These are phyloP conservation scores for Ganoderma lucidum DNA, from an alignment of 1,284 basidiomycete species.

Conservation along the genomic window DNA sequence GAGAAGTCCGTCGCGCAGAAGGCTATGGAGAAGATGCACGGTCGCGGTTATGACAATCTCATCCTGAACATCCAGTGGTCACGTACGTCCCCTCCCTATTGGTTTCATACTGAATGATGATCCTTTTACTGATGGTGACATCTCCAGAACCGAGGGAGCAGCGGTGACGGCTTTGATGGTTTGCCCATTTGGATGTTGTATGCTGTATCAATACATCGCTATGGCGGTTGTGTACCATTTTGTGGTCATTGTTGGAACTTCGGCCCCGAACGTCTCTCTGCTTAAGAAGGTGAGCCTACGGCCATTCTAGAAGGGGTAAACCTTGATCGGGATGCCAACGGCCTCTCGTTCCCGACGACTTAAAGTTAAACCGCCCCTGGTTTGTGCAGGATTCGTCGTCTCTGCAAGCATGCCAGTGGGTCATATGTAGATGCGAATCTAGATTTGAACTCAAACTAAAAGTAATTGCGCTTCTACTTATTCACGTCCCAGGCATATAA, in stretches of 20 bases:
- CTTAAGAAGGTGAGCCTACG: neutral
- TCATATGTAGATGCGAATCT: neutral
- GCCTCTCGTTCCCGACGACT: too few species aligned
- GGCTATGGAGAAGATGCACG: constrained; percentile 95
- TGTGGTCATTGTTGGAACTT: neutral
- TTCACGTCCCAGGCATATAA: too few species aligned
- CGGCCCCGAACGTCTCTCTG: too few species aligned
- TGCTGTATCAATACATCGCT: constrained; percentile 24
- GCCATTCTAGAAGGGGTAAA: neutral
- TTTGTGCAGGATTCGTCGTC: too few species aligned
- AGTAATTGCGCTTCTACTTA: too few species aligned
- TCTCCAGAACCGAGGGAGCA: constrained; percentile 45
- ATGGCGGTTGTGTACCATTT: constrained; percentile 21
- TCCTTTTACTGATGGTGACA: constrained; percentile 9
- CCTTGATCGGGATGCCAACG: neutral
- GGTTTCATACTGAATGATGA: neutral
- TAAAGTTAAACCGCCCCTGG: too few species aligned
- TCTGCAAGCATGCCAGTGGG: too few species aligned
- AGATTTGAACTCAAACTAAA: neutral
- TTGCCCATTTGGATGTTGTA: constrained; percentile 19
- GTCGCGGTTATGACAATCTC: constrained; percentile 90
- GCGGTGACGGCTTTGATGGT: constrained; percentile 28
- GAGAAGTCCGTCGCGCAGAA: constrained; percentile 81
- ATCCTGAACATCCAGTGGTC: constrained; percentile 92
- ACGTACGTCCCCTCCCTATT: constrained; percentile 45